Conservation (phyloP, 2,329 filamentous ascomycete genomes). For the Aspergillus persii region DNA sequence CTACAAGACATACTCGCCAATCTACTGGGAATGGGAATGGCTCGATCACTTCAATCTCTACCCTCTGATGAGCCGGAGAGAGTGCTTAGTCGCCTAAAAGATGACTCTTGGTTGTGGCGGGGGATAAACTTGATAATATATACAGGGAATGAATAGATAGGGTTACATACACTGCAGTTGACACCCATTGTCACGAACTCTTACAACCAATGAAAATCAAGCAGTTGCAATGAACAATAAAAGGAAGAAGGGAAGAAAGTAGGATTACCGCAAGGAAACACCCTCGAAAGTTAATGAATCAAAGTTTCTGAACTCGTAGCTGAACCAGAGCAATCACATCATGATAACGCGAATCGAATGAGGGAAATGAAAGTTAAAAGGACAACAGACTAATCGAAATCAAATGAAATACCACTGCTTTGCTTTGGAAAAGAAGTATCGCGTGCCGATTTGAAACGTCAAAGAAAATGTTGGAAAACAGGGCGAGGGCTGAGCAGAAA, state of each 20-base stretch:
- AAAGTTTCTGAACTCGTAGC: constrained; percentile 8
- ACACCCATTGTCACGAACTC: background rate
- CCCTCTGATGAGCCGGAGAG: too few species aligned
- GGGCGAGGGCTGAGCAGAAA: background rate
- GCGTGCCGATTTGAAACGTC: background rate
- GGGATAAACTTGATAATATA: constrained; percentile 1
- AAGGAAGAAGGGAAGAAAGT: constrained; percentile 12
- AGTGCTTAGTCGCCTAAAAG: too few species aligned
- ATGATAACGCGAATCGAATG: background rate
- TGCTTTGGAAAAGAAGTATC: background rate
- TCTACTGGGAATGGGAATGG: too few species aligned
- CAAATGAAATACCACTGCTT: background rate
- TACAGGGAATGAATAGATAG: constrained; percentile 6
- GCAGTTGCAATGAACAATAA: background rate
- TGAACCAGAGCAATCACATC: constrained; percentile 5
- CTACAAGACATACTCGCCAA: too few species aligned
- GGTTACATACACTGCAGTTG: constrained; percentile 6
- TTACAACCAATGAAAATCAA: background rate
- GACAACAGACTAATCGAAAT: background rate
- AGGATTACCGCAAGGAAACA: constrained; percentile 2
- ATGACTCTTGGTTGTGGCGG: too few species aligned
- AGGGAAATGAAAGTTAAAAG: background rate
- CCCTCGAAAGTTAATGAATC: background rate
- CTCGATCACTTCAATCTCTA: too few species aligned
- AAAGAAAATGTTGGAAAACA: constrained; percentile 2